Conservation (phyloP, 495 filamentous ascomycete genomes). For the Podospora appendiculata region DNA sequence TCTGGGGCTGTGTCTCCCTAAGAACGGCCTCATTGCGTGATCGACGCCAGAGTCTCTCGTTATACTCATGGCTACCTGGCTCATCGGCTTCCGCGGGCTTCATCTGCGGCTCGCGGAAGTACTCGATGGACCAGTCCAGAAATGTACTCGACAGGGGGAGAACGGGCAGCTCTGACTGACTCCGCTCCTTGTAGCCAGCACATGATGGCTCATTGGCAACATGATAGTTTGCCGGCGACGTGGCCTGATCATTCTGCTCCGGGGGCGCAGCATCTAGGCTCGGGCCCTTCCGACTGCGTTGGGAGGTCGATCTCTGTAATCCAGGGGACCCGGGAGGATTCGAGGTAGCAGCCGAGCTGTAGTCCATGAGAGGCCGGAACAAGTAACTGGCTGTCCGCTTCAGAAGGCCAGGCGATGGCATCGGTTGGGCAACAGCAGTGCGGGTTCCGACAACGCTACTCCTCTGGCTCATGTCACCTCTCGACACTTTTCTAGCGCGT, state of each 20-base stretch:
- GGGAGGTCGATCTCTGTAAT: slow-evolving; percentile 34
- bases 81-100: slow-evolving; percentile 92
- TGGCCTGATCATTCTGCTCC: slow-evolving; percentile 66
- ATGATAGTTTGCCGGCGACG: slow-evolving; percentile 63
- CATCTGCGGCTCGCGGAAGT: slow-evolving; percentile 99
- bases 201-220: slow-evolving; percentile 69
- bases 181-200: slow-evolving; percentile 58
- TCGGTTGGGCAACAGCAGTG: slow-evolving; percentile 29
- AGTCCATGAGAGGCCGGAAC: slow-evolving; percentile 48
- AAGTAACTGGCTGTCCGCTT: slow-evolving; percentile 49
- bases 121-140: slow-evolving; percentile 93
- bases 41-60: slow-evolving; percentile 85
- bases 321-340: slow-evolving; percentile 26
- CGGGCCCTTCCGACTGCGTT: slow-evolving; percentile 42
- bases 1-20: slow-evolving; percentile 83
- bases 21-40: slow-evolving; percentile 91
- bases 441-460: slow-evolving; percentile 31
- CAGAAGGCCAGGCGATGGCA: slow-evolving; percentile 38
- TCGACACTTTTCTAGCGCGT: slow-evolving; percentile 44
- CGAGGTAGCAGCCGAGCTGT: slow-evolving; percentile 15
- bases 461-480: slow-evolving; percentile 40
- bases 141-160: slow-evolving; percentile 79
- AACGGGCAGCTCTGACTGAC: slow-evolving; percentile 42
- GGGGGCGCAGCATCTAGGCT: slow-evolving; percentile 60
- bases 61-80: slow-evolving; percentile 95